Evolutionary conservation across 164 flowering plant species (phyloP).

Genomic region (Hamamelis virginiana): DNA sequence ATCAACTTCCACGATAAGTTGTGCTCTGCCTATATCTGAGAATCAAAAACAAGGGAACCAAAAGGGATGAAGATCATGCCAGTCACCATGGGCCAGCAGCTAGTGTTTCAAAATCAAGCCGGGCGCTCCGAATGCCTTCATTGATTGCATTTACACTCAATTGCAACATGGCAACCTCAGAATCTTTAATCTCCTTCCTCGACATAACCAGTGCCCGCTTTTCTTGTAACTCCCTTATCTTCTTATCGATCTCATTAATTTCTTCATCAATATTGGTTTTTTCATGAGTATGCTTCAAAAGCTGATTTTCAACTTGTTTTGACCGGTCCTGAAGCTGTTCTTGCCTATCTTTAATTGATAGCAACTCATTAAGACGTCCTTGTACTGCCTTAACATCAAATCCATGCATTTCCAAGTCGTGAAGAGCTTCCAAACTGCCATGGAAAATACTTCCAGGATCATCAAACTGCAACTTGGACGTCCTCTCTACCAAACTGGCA

Average conservation of each 20-base stretch:
- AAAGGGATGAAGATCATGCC: too few species aligned
- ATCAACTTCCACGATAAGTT: too few species aligned
- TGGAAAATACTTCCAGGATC: conserved; percentile 27
- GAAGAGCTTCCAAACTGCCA: conserved; percentile 33
- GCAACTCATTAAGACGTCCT: conserved; percentile 24
- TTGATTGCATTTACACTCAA: conserved; percentile 2
- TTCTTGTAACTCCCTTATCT: conserved; percentile 30
- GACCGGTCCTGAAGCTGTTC: conserved; percentile 8
- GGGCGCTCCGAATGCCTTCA: conserved; percentile 1
- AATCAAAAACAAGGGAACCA: too few species aligned
- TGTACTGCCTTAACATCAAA: conserved; percentile 34
- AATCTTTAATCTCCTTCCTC: conserved; percentile 16
- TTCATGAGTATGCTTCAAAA: conserved; percentile 10
- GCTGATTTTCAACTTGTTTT: conserved; percentile 16
- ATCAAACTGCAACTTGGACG: conserved; percentile 23
- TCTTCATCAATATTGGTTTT: conserved; percentile 20
- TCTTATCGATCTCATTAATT: conserved; percentile 20
- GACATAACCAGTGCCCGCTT: conserved; percentile 11
- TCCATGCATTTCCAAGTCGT: conserved; percentile 44
- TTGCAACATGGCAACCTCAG: conserved; percentile 22
- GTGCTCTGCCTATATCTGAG: too few species aligned
- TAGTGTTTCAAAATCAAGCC: too few species aligned
- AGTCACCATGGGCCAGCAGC: too few species aligned
- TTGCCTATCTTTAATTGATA: conserved; percentile 28
- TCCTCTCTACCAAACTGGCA: conserved; percentile 33